Conservation (phyloP, 495 filamentous ascomycete species). For the Cryomyces minteri region DNA sequence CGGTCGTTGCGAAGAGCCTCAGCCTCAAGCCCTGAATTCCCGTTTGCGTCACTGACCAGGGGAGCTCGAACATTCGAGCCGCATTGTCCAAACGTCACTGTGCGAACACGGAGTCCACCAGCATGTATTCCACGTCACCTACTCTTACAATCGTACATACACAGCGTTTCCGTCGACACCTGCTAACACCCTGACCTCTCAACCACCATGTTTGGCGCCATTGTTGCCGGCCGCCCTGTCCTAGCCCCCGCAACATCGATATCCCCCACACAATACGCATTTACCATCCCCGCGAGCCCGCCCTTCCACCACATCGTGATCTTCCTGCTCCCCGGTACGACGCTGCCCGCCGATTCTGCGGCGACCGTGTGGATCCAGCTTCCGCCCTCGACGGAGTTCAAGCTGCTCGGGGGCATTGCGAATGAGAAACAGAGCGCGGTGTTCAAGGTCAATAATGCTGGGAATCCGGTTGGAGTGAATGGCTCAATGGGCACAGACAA, state of each 20-base stretch:
- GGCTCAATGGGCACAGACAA: conserved; percentile 9
- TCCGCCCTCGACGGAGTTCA: conserved; percentile 38
- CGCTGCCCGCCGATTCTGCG: conserved; percentile 55
- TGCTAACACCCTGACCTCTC: not conserved
- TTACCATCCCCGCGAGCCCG: conserved; percentile 36
- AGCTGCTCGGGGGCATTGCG: conserved; percentile 72
- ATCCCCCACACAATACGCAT: conserved; percentile 48
- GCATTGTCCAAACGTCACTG: no score
- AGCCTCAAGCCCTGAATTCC: no score
- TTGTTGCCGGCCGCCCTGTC: conserved; percentile 33
- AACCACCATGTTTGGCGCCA: conserved; percentile 21
- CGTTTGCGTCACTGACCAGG: no score
- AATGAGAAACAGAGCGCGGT: conserved; percentile 79
- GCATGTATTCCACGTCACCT: no score
- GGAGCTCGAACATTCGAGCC: no score
- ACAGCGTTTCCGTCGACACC: no score
- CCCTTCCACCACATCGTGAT: conserved; percentile 66
- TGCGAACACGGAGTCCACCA: no score
- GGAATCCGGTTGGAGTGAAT: conserved; percentile 4
- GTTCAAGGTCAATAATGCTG: conserved; percentile 38
- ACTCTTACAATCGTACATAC: no score
- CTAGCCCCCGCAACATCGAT: conserved; percentile 41
- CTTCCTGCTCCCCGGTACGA: conserved; percentile 69
- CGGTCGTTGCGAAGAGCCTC: no score
- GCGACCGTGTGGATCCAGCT: conserved; percentile 79